Evolutionary conservation across 768 basidiomycete genomes (phyloP), one percentile per base, ranked within the genome.

Genomic region (Nidularia sp.): DNA sequence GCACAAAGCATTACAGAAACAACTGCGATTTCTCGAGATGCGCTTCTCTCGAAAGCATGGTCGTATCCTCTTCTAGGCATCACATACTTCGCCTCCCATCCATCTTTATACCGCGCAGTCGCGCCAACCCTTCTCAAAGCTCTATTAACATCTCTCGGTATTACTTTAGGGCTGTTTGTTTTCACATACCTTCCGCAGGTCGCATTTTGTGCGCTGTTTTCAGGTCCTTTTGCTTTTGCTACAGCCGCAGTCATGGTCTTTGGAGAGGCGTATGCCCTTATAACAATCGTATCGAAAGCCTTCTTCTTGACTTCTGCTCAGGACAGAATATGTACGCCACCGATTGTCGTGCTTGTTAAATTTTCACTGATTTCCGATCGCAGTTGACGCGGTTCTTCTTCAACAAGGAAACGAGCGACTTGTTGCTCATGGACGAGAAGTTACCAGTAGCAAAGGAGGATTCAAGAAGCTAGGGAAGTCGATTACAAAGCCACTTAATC

Each of bases 111-210:
- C 57, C 62, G 62, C 42, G 53, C 67, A 15, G 56, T 73, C n/a
- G 58, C 65, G 12, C 71, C 73, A 7, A 63, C 74, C 5, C 56
- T 77, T 47, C 45, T 69, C 49, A 78, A 75, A 57, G 70, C 70
- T 12, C 58, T 75, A 12, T 4, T 63, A 29, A 57, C 70, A 31
- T 76, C 76, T 4, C 56, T 70, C 35, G 66, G 62, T 3, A 69
- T 78, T 45, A 77, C 78, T 36, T 54, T 54, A 22, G 68, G 62
- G n/a, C 59, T 85, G 57, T 82, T 84, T 58, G 63, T 76, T 57
- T 76, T 83, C 67, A 79, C 79, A 15, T 89, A 84, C 67, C 58
- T 86, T 6, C 87, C 87, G 2, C 85, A 86, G 60, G 79, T 83
- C 34, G 83, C 81, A 41, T 62, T 88, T 45, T 79, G 85, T 36